Percentiles rank a stretch among this genome's conserved stretches.
phyloP scores from a whole-genome alignment of 495 filamentous ascomycete genomes.

The Neurospora sp. region DNA sequence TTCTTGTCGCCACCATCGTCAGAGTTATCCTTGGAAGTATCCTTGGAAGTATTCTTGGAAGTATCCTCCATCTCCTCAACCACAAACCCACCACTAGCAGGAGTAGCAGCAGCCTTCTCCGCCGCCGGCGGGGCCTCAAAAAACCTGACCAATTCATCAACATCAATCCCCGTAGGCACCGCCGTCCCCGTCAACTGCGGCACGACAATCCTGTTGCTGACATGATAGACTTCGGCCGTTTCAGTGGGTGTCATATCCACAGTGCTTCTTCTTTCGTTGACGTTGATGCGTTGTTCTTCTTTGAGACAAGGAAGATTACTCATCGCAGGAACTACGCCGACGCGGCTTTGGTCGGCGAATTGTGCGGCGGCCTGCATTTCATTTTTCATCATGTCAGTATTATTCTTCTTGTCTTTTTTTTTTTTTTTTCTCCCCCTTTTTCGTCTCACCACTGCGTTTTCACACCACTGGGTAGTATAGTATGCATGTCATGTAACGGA shows the following conservation, averaged over 20 bases:
- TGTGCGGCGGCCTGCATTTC: not conserved
- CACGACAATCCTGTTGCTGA: not conserved
- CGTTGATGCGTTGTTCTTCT: not conserved
- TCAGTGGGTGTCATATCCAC: not conserved
- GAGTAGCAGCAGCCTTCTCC: not conserved
- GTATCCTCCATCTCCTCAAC: not conserved
- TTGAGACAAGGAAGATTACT: not conserved
- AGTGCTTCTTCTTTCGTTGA: not conserved
- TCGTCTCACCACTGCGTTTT: not conserved
- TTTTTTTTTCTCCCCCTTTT: not conserved
- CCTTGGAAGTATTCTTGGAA: not conserved
- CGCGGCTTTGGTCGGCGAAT: not conserved
- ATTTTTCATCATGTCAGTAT: not conserved
- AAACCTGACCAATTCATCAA: not conserved
- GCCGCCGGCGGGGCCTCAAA: no score
- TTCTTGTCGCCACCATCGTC: not conserved
- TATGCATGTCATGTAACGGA: not conserved
- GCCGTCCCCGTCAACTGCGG: not conserved
- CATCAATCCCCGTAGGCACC: not conserved
- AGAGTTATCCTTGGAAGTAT: not conserved
- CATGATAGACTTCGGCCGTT: not conserved
- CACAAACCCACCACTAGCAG: not conserved
- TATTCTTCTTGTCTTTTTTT: not conserved
- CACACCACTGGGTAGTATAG: not conserved
- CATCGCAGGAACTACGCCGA: not conserved